phyloP scores from a whole-genome alignment of 139 green algal species.

The Gonium pectorale region DNA sequence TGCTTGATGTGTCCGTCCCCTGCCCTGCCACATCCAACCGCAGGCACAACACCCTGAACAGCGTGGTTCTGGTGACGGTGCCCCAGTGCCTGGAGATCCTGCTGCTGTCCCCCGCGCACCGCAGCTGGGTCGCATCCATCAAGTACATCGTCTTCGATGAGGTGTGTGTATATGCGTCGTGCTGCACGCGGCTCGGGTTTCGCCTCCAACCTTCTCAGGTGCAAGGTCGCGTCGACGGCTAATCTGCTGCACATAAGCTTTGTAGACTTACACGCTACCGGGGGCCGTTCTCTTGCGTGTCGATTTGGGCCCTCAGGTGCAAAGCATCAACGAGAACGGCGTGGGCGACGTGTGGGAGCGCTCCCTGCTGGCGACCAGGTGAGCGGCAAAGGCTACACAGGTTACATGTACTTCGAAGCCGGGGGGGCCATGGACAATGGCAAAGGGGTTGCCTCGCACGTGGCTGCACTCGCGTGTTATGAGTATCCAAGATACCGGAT shows the following conservation, averaged over 20 bases:
- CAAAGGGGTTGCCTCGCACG: not conserved
- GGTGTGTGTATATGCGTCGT: not conserved
- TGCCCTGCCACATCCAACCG: too few relatives aligned
- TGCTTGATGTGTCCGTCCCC: too few relatives aligned
- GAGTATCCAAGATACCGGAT: too few relatives aligned
- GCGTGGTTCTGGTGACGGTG: conserved; percentile 67
- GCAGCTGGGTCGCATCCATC: conserved; percentile 25
- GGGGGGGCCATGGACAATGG: too few relatives aligned
- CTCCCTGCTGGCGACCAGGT: not conserved
- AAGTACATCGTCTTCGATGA: conserved; percentile 22
- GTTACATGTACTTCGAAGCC: too few relatives aligned
- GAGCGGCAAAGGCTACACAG: too few relatives aligned
- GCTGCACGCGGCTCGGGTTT: too few relatives aligned
- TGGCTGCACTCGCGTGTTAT: too few relatives aligned
- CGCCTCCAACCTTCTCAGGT: too few relatives aligned
- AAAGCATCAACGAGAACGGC: not conserved
- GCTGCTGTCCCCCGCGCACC: conserved; percentile 53
- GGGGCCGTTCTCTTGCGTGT: not conserved
- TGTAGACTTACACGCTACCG: too few relatives aligned
- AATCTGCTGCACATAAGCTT: too few relatives aligned
- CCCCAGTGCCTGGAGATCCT: conserved; percentile 70
- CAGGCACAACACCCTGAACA: conserved; percentile 25
- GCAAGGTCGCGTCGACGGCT: too few relatives aligned
- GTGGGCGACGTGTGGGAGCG: not conserved
- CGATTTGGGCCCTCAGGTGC: not conserved